These are phyloP conservation scores for Fragilariopsis cylindrus DNA, from an alignment of 108 stramenopile species.

Conservation along the genomic window DNA sequence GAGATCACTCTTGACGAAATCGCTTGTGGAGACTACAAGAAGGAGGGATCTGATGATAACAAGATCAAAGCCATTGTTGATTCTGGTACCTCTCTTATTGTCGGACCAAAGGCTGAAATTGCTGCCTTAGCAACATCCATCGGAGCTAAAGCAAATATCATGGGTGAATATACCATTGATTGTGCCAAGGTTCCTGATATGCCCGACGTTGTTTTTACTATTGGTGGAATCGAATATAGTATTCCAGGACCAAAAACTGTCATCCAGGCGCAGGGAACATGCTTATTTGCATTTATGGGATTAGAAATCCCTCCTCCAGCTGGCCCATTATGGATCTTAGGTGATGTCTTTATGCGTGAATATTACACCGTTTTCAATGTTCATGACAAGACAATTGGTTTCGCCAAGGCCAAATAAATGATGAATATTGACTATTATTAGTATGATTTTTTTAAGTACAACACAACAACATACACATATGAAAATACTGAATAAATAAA, in stretches of 20 bases:
- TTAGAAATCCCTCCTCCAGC: conserved; percentile 81
- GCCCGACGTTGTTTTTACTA: conserved; percentile 81
- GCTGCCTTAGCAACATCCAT: conserved; percentile 65
- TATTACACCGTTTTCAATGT: conserved; percentile 99
- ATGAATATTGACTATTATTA: not conserved
- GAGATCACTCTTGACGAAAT: conserved; percentile 76
- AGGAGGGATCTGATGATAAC: conserved; percentile 19
- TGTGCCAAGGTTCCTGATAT: conserved; percentile 67
- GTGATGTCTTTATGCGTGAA: conserved; percentile 98
- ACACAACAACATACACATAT: no score
- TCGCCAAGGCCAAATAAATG: conserved; percentile 62
- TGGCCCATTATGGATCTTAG: conserved; percentile 96
- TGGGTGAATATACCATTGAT: conserved; percentile 95
- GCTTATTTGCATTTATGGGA: conserved; percentile 95
- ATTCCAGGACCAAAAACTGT: conserved; percentile 83
- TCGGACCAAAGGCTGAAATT: conserved; percentile 82
- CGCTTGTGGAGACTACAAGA: conserved; percentile 50
- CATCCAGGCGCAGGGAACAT: conserved; percentile 84
- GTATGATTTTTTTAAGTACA: not conserved
- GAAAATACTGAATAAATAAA: no score
- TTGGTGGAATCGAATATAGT: conserved; percentile 77
- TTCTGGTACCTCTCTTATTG: conserved; percentile 93
- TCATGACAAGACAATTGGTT: conserved; percentile 82
- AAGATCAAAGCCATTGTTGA: conserved; percentile 89
- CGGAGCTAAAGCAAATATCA: conserved; percentile 86